Conservation (phyloP, 805 yeast species). For the Nakazawaea siamensis region DNA sequence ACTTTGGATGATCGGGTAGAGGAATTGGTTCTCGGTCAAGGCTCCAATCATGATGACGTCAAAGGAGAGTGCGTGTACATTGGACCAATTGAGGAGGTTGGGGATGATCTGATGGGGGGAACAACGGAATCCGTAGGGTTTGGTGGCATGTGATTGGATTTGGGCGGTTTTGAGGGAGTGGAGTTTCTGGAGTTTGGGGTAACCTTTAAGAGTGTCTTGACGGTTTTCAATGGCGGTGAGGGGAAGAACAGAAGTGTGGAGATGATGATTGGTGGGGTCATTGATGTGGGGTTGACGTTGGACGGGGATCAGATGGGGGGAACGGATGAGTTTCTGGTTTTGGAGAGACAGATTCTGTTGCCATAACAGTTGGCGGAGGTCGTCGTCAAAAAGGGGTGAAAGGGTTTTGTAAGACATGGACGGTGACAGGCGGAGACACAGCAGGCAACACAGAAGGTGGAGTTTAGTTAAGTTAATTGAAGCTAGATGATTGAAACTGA, state of each 20-base stretch:
- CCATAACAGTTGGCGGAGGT: background rate
- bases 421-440: no score
- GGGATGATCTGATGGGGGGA: conserved; percentile 45
- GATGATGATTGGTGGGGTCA: conserved; percentile 64
- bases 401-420: no score
- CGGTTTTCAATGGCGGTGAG: conserved; percentile 58
- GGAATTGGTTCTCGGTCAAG: conserved; percentile 63
- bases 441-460: no score
- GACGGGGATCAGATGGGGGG: background rate
- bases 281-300: no score
- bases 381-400: no score
- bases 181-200: conserved; percentile 71
- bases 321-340: background rate
- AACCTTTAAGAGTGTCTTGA: conserved; percentile 65
- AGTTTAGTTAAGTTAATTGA: no score
- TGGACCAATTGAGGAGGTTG: conserved; percentile 54
- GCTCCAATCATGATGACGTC: conserved; percentile 94
- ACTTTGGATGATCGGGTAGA: conserved; percentile 50
- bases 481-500: no score
- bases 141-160: conserved; percentile 39
- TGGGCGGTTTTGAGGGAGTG: conserved; percentile 60
- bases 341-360: conserved; percentile 1
- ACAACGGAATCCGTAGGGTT: conserved; percentile 60
- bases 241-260: conserved; percentile 59
- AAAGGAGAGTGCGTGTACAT: conserved; percentile 50